These are phyloP conservation scores for Xylaria acuta DNA, from an alignment of 495 filamentous ascomycete species.

Conservation along the genomic window DNA sequence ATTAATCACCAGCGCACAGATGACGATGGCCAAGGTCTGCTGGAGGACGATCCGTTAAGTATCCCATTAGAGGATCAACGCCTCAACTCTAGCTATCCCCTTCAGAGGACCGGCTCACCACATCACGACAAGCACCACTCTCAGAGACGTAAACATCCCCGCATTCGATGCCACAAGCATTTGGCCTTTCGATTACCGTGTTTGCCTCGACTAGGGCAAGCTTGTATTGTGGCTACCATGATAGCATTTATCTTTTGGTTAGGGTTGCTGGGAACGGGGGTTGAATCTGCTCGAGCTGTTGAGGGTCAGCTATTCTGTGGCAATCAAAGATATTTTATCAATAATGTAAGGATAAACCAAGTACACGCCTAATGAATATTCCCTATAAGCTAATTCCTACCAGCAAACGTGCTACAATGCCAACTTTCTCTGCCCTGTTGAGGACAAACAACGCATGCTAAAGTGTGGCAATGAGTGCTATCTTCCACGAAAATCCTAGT, in stretches of 20 bases:
- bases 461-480: constrained; percentile 51
- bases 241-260: constrained; percentile 19
- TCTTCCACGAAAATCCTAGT: constrained; percentile 32
- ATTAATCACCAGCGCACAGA: constrained; percentile 3
- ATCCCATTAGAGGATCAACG: constrained; percentile 30
- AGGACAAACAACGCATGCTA: constrained; percentile 43
- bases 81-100: background rate
- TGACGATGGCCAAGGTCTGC: constrained; percentile 34
- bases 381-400: background rate
- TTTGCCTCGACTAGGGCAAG: constrained; percentile 1
- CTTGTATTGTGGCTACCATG: constrained; percentile 4
- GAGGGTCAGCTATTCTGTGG: constrained; percentile 44
- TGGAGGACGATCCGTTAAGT: constrained; percentile 37
- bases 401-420: constrained; percentile 54
- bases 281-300: background rate
- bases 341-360: constrained; percentile 36
- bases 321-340: constrained; percentile 44
- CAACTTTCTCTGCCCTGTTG: constrained; percentile 50
- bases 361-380: background rate
- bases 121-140: background rate
- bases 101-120: background rate
- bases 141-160: background rate
- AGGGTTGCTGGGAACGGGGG: constrained; percentile 6
- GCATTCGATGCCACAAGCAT: background rate
- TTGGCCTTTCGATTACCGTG: background rate